Evolutionary conservation across 345 rosid genomes (phyloP), one percentile per base, ranked within the genome.

Genomic region (Pistacia atlantica): DNA sequence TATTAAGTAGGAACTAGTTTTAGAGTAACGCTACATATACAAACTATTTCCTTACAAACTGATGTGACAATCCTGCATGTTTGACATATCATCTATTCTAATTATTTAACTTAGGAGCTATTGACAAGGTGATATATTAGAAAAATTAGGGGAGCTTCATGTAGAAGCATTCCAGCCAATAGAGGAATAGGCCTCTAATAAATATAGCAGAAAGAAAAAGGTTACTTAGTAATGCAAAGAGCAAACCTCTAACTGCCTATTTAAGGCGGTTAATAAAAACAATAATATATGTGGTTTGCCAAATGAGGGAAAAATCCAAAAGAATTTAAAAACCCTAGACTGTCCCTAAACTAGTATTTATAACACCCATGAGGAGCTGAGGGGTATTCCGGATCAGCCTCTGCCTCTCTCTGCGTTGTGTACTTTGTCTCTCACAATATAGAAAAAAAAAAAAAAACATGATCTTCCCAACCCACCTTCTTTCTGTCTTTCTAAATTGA

Each of bases 261-360:
- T 86, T 81, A 79, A 80, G 72, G 79, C 69, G 25, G 75, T 76
- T 72, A 80, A 78, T 74, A 66, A 80, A 80, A 82, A 78, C 45
- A 61, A 82, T 78, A 84, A 83, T 82, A 81, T 77, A 70, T 78
- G 83, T 76, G 35, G 79, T 76, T 85, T 89, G 78, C 89, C 83
- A 78, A 83, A 87, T 67, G 46, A 71, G 72, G 86, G 85, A 87
- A 86, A 84, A 88, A 61, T 87, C 90, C 88, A 89, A 88, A 81
- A 84, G 69, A 57, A 73, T 81, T 85, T 75, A 76, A 77, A 85
- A 79, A 79, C 79, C 81, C 83, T 80, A 81, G 75, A 75, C 84
- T 75, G 79, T 78, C 77, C 87, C 76, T 70, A 77, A 54, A 69
- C 84, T 83, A 79, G 81, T 84, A 86, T 91, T 89, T 91, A 89